Percentiles rank a stretch among this genome's conserved stretches.
phyloP scores from a whole-genome alignment of 768 basidiomycete species.

The Boletus sp. region DNA sequence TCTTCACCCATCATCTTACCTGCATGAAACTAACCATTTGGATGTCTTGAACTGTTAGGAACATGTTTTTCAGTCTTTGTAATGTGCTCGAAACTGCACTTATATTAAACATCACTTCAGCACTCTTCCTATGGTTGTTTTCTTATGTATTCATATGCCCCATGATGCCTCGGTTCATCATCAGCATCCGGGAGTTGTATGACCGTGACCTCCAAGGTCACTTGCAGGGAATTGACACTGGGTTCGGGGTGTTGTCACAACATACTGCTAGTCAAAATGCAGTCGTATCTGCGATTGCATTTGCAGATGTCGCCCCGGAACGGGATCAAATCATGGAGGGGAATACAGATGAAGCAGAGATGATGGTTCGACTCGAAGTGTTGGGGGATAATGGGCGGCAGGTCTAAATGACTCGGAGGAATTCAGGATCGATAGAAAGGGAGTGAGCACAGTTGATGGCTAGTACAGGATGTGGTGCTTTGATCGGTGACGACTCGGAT shows the following conservation, averaged over 20 bases:
- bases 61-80: too few species aligned
- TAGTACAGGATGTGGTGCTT: too few species aligned
- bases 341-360: not conserved
- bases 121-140: not conserved
- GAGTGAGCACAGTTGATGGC: too few species aligned
- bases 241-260: not conserved
- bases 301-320: not conserved
- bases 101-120: not conserved
- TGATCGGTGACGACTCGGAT: too few species aligned
- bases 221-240: not conserved
- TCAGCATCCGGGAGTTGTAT: not conserved
- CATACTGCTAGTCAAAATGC: not conserved
- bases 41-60: too few species aligned
- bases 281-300: not conserved
- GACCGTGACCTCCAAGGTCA: not conserved
- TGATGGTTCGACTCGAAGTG: not conserved
- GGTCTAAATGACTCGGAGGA: too few species aligned
- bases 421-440: too few species aligned
- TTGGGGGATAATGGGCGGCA: not conserved
- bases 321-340: not conserved
- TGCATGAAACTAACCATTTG: too few species aligned
- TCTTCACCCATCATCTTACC: too few species aligned
- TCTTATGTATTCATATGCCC: not conserved
- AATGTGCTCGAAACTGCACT: too few species aligned
- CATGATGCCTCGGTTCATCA: not conserved